Conservation (phyloP, 202 grass and related monocot genomes). For the Schoenoplectus tabernaemontani region DNA sequence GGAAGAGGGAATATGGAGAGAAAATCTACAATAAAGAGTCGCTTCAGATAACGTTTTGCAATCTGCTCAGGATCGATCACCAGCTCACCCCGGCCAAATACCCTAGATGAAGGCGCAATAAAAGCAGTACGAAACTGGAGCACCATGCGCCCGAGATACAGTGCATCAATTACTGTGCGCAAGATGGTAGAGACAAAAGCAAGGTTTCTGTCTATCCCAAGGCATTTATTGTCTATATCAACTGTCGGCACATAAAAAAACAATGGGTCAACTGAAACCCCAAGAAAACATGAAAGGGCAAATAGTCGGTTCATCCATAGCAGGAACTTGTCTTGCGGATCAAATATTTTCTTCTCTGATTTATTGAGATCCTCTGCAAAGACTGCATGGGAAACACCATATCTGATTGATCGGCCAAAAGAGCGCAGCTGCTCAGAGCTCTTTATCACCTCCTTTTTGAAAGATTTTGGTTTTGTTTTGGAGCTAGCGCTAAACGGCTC, state of each 20-base stretch:
- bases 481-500: constrained; percentile 30
- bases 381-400: constrained; percentile 67
- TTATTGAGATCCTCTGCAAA: constrained; percentile 94
- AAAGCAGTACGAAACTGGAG: constrained; percentile 92
- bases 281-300: constrained; percentile 69
- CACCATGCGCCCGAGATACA: constrained; percentile 73
- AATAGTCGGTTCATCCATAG: constrained; percentile 67
- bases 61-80: constrained; percentile 78
- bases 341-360: constrained; percentile 65
- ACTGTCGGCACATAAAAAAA: constrained; percentile 65
- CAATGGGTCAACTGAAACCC: constrained; percentile 77
- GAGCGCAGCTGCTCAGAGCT: constrained; percentile 67
- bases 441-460: constrained; percentile 46
- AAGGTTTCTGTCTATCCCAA: constrained; percentile 60
- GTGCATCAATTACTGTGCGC: constrained; percentile 64
- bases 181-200: constrained; percentile 35
- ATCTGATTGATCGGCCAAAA: constrained; percentile 63
- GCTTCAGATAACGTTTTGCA: constrained; percentile 54
- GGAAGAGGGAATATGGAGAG: constrained; percentile 60
- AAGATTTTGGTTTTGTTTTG: constrained; percentile 39
- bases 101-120: constrained; percentile 77
- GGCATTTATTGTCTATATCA: constrained; percentile 35
- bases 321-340: constrained; percentile 81
- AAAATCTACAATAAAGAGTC: constrained; percentile 71
- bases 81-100: constrained; percentile 90